Percentiles rank a stretch among this genome's conserved stretches.
These are phyloP conservation scores for Cytospora piceae DNA, from an alignment of 2,329 filamentous ascomycete species.

Conservation along the genomic window DNA sequence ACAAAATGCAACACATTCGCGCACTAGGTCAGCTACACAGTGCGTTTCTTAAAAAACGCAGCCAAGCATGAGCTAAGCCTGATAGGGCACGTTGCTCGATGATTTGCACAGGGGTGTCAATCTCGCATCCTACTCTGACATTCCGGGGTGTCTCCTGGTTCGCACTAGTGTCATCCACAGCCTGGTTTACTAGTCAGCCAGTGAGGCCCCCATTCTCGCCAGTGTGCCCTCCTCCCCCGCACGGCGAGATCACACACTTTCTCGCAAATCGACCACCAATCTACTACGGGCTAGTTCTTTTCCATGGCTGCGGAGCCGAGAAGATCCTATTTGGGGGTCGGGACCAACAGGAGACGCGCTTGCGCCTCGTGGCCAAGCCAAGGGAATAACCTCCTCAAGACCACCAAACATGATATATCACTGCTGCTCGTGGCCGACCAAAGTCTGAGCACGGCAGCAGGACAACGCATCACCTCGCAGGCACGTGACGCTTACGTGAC, in stretches of 20 bases:
- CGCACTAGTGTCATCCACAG: slow-evolving; percentile 16
- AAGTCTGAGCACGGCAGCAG: slow-evolving; percentile 24
- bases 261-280: slow-evolving; percentile 17
- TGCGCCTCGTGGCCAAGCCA: slow-evolving; percentile 23
- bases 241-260: slow-evolving; percentile 22
- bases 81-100: slow-evolving; percentile 17
- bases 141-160: slow-evolving; percentile 24
- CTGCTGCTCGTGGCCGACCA: slow-evolving; percentile 21
- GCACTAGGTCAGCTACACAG: slow-evolving; percentile 19
- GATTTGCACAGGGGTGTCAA: slow-evolving; percentile 26
- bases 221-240: slow-evolving; percentile 23
- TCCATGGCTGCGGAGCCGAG: slow-evolving; percentile 23
- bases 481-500: slow-evolving; percentile 26
- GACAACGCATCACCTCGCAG: slow-evolving; percentile 24
- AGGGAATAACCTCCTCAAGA: slow-evolving; percentile 18
- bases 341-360: slow-evolving; percentile 17
- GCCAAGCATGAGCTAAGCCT: slow-evolving; percentile 18
- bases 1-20: neutral
- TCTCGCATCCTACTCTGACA: slow-evolving; percentile 21
- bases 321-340: slow-evolving; percentile 13
- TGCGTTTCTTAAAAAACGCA: slow-evolving; percentile 1
- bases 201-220: slow-evolving; percentile 17
- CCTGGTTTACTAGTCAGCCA: slow-evolving; percentile 7
- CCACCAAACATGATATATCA: slow-evolving; percentile 12
- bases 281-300: slow-evolving; percentile 19